Conservation (phyloP, 139 green algal genomes). For the Closterium sp. region DNA sequence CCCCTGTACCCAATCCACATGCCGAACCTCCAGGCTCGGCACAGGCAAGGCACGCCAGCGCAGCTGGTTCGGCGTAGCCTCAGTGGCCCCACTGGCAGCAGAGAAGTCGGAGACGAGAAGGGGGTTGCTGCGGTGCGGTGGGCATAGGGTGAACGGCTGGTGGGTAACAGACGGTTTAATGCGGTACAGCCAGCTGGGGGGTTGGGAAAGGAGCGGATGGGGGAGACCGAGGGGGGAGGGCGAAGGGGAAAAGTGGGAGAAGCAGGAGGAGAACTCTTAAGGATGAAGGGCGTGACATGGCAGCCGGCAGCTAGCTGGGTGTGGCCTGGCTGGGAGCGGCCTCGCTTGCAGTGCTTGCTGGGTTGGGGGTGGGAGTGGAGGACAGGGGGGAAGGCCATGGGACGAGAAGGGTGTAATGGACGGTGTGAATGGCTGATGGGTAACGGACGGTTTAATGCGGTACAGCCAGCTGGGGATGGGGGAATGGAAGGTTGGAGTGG, state of each 20-base stretch:
- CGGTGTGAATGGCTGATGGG: slow-evolving; percentile 74
- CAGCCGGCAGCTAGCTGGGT: no score
- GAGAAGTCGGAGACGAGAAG: slow-evolving; percentile 7
- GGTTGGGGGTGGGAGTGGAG: no score
- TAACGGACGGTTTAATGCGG: slow-evolving; percentile 84
- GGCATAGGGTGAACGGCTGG: slow-evolving; percentile 49
- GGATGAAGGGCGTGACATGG: no score
- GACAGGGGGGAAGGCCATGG: no score
- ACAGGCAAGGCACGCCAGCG: slow-evolving; percentile 78
- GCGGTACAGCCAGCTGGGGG: slow-evolving; percentile 87
- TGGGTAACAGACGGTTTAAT: slow-evolving; percentile 86
- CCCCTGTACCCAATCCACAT: slow-evolving; percentile 78
- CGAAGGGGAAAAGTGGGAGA: slow-evolving; percentile 64
- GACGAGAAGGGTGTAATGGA: background rate
- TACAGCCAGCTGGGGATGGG: slow-evolving; percentile 81
- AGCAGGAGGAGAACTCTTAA: no score
- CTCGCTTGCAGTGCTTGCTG: no score
- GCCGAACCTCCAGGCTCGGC: slow-evolving; percentile 45
- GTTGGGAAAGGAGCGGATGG: no score
- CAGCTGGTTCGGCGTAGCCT: slow-evolving; percentile 89
- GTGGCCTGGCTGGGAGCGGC: no score
- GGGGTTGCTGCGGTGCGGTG: slow-evolving; percentile 36
- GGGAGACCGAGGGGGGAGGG: no score
- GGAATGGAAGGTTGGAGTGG: background rate
- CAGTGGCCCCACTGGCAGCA: background rate